Conservation (phyloP, 176 grass and related monocot genomes). For the Avena insularis region DNA sequence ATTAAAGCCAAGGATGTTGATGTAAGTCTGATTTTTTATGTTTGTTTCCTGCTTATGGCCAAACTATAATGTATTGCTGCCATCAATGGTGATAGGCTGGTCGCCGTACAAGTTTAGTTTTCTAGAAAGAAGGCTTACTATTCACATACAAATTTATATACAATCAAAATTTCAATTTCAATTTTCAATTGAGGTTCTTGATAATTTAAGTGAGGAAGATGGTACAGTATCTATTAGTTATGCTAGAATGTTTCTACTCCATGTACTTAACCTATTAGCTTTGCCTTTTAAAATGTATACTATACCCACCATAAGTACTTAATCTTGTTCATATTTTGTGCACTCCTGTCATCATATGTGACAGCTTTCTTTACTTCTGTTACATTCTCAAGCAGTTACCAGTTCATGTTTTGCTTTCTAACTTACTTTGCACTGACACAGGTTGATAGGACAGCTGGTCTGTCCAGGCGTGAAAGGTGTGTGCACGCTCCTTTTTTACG, state of each 20-base stretch:
- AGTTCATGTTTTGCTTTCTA: background rate
- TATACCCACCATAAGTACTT: background rate
- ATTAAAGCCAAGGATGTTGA: slow-evolving; percentile 81
- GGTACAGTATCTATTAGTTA: background rate
- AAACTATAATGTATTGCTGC: background rate
- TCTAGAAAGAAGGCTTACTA: slow-evolving; percentile 4
- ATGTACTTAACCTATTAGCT: slow-evolving; percentile 19
- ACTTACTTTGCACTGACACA: slow-evolving; percentile 44
- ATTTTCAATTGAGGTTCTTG: background rate
- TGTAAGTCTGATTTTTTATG: slow-evolving; percentile 63
- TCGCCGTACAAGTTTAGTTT: background rate
- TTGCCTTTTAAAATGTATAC: background rate
- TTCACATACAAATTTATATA: background rate
- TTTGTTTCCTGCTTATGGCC: background rate
- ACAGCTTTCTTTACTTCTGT: background rate
- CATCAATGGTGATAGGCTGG: background rate
- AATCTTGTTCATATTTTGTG: background rate
- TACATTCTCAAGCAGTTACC: slow-evolving; percentile 9
- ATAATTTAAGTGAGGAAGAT: background rate
- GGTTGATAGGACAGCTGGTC: slow-evolving; percentile 67
- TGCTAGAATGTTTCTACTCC: background rate
- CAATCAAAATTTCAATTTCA: background rate
- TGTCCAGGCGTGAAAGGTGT: slow-evolving; percentile 92
- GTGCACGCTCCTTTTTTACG: background rate
- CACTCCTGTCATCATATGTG: background rate